Evolutionary conservation across 164 flowering plant species (phyloP).

Genomic region (Paratinospora sagittata): DNA sequence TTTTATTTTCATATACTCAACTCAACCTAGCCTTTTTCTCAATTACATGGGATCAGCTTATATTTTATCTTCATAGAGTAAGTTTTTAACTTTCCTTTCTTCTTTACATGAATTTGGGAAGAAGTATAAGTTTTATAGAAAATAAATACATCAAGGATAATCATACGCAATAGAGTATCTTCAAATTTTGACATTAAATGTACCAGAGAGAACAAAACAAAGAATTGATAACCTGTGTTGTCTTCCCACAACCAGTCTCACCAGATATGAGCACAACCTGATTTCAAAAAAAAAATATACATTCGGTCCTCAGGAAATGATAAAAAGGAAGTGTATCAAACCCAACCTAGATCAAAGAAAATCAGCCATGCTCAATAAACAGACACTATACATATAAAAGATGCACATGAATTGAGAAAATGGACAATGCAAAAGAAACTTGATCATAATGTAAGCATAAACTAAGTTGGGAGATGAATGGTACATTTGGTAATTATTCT

Average conservation of each 20-base stretch:
- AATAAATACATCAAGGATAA: not conserved
- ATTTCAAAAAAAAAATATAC: conserved; percentile 1
- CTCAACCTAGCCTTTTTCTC: too few species aligned
- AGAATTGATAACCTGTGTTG: conserved; percentile 74
- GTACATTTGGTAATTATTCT: not conserved
- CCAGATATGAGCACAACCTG: conserved; percentile 96
- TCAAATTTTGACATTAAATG: conserved; percentile 4
- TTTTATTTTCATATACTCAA: too few species aligned
- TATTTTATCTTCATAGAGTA: too few species aligned
- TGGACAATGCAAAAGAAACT: not conserved
- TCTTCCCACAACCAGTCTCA: conserved; percentile 99
- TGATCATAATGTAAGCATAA: not conserved
- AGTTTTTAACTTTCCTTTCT: too few species aligned
- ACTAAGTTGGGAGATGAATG: not conserved
- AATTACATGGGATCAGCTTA: too few species aligned
- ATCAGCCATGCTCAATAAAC: not conserved
- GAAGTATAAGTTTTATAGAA: too few species aligned
- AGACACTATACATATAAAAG: not conserved
- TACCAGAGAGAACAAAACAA: conserved; percentile 15
- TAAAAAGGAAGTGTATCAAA: not conserved
- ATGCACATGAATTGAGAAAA: not conserved
- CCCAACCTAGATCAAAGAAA: not conserved
- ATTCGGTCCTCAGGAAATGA: conserved; percentile 1
- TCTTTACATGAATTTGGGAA: too few species aligned
- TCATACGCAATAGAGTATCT: not conserved